Conservation (phyloP, 805 yeast species). For the Sporopachydermia lactativora region DNA sequence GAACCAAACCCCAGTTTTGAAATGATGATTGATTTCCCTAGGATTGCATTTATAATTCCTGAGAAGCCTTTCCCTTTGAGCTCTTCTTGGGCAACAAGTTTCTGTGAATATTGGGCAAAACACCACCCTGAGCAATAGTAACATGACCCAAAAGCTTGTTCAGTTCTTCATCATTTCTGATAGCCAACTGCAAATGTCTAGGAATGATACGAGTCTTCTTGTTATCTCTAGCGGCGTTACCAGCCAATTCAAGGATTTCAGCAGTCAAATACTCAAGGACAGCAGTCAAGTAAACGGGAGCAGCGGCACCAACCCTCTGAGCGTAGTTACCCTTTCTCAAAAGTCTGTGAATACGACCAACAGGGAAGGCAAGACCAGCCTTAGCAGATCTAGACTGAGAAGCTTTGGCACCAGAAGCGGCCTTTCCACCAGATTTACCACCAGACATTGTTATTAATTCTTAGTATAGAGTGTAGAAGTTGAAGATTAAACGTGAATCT, state of each 20-base stretch:
- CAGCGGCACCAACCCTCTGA: conserved; percentile 98
- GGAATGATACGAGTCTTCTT: conserved; percentile 98
- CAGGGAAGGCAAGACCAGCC: conserved; percentile 99
- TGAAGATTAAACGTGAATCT: conserved; percentile 3
- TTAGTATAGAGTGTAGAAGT: conserved; percentile 2
- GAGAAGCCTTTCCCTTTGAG: conserved; percentile 47
- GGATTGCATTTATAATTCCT: conserved; percentile 35
- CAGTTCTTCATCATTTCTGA: conserved; percentile 97
- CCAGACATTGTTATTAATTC: conserved; percentile 47
- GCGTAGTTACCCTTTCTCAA: conserved; percentile 96
- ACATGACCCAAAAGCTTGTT: conserved; percentile 88
- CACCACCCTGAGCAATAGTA: conserved; percentile 99
- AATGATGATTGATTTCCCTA: conserved; percentile 10
- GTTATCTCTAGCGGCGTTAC: conserved; percentile 98
- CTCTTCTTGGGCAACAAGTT: conserved; percentile 78
- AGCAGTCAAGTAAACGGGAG: conserved; percentile 95
- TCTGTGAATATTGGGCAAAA: conserved; percentile 92
- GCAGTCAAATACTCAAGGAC: conserved; percentile 96
- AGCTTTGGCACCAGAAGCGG: conserved; percentile 88
- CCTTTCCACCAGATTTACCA: conserved; percentile 80
- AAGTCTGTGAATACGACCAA: conserved; percentile 96
- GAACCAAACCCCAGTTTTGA: conserved; percentile 12
- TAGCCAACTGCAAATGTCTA: conserved; percentile 96
- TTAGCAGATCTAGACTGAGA: conserved; percentile 96
- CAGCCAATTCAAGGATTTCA: conserved; percentile 95